Conservation (phyloP, 768 basidiomycete genomes). For the Lactarius deliciosus region DNA sequence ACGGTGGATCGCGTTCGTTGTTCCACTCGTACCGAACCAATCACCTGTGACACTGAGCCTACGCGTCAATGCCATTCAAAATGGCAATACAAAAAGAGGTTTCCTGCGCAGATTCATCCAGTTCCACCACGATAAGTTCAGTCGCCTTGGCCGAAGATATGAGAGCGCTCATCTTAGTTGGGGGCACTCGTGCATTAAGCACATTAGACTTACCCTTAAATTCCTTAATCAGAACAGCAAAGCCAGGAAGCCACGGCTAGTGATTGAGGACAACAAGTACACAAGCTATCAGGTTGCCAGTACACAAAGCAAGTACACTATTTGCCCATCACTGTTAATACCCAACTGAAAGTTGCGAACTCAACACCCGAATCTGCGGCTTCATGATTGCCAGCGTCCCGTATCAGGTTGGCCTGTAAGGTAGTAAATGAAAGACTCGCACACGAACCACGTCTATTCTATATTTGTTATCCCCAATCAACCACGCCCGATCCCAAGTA, state of each 20-base stretch:
- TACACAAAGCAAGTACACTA: neutral
- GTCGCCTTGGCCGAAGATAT: neutral
- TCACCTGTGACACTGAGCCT: too few relatives aligned
- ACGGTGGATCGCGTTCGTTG: too few relatives aligned
- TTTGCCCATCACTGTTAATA: too few relatives aligned
- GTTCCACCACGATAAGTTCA: neutral
- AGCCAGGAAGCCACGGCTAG: neutral
- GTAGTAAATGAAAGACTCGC: neutral
- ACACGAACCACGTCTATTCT: neutral
- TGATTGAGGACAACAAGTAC: neutral
- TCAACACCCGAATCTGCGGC: too few relatives aligned
- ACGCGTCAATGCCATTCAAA: too few relatives aligned
- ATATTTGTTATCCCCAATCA: constrained; percentile 1
- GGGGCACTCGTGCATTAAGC: too few relatives aligned
- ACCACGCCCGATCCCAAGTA: constrained; percentile 9
- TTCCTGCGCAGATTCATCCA: neutral
- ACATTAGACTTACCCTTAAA: neutral
- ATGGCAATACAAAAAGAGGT: too few relatives aligned
- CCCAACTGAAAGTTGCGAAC: too few relatives aligned
- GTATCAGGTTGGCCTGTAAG: neutral
- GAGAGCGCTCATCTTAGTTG: neutral
- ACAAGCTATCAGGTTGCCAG: too few relatives aligned
- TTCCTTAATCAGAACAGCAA: neutral
- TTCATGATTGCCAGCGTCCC: neutral
- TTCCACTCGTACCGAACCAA: too few relatives aligned